Percentiles rank a stretch among this genome's conserved stretches.
These are phyloP conservation scores for Saccharomycopsis amapae DNA, from an alignment of 805 yeast genomes.

Conservation along the genomic window DNA sequence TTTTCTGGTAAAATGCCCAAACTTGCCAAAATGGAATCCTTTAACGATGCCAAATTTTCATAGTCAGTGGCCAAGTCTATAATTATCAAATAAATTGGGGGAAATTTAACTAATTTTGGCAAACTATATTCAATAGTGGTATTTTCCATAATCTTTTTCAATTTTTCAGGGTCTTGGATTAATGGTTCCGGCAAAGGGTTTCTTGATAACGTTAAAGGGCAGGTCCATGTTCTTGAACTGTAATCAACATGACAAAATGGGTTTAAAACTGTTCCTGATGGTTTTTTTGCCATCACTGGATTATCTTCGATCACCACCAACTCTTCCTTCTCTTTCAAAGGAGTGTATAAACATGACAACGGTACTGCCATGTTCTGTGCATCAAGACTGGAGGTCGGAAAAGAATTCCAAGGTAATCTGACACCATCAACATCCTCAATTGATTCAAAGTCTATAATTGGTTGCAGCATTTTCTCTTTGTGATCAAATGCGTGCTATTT, in stretches of 20 bases:
- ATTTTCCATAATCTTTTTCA: slow-evolving; percentile 27
- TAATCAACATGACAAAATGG: slow-evolving; percentile 51
- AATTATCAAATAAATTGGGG: slow-evolving; percentile 18
- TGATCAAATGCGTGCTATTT: too few species aligned
- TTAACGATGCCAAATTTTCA: slow-evolving; percentile 45
- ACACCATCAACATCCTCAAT: slow-evolving; percentile 58
- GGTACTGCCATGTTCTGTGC: slow-evolving; percentile 53
- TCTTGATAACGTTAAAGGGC: slow-evolving; percentile 47
- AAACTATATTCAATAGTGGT: slow-evolving; percentile 31
- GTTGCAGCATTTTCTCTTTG: too few species aligned
- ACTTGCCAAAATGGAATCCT: slow-evolving; percentile 41
- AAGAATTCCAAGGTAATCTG: slow-evolving; percentile 71
- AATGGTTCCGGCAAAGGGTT: slow-evolving; percentile 49
- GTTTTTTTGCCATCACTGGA: slow-evolving; percentile 32
- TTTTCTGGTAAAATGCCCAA: slow-evolving; percentile 42
- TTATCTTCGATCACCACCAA: slow-evolving; percentile 46
- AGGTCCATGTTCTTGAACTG: slow-evolving; percentile 46
- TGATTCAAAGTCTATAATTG: slow-evolving; percentile 42
- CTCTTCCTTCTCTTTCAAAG: slow-evolving; percentile 45
- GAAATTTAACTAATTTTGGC: slow-evolving; percentile 22
- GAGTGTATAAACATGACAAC: slow-evolving; percentile 53
- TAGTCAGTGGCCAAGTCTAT: slow-evolving; percentile 15
- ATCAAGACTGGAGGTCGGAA: slow-evolving; percentile 52
- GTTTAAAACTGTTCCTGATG: slow-evolving; percentile 45
- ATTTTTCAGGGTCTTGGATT: slow-evolving; percentile 30